These are phyloP conservation scores for Collybia sordida DNA, from an alignment of 768 basidiomycete genomes.

Conservation along the genomic window DNA sequence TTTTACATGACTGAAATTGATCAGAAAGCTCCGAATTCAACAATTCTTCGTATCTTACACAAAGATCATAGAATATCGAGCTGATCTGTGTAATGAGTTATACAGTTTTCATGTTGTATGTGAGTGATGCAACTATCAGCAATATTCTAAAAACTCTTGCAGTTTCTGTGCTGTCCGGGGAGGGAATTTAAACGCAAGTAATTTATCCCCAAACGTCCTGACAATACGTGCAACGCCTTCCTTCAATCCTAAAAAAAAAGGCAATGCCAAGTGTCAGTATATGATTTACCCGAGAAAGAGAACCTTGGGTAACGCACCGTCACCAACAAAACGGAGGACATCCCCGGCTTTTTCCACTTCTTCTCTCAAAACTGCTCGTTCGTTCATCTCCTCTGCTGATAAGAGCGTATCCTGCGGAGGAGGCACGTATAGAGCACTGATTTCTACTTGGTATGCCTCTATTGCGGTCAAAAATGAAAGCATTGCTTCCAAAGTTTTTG, in stretches of 20 bases:
- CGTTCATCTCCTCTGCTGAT: conserved; percentile 9
- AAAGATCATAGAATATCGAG: no score
- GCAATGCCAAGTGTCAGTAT: conserved; percentile 1
- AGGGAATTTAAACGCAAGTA: conserved; percentile 77
- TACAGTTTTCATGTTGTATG: no score
- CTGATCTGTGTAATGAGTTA: no score
- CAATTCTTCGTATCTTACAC: no score
- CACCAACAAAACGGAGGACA: conserved; percentile 49
- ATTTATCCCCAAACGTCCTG: conserved; percentile 71
- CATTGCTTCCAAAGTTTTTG: conserved; percentile 77
- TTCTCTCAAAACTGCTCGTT: conserved; percentile 34
- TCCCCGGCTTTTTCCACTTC: conserved; percentile 61
- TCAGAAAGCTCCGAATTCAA: no score
- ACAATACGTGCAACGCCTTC: conserved; percentile 65
- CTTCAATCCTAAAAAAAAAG: conserved; percentile 51
- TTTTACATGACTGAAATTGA: no score
- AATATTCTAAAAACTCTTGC: conserved; percentile 71
- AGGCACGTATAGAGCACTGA: conserved; percentile 36
- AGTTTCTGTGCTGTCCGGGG: conserved; percentile 65
- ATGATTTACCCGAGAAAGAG: background rate
- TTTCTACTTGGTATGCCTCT: conserved; percentile 61
- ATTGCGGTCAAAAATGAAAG: conserved; percentile 63
- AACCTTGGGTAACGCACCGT: conserved; percentile 46
- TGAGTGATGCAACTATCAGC: conserved; percentile 20
- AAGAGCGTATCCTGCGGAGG: conserved; percentile 26